Percentiles rank a stretch among this genome's conserved stretches.
Conservation (phyloP, 2,329 filamentous ascomycete species). For the Chrysoporthe cubensis region DNA sequence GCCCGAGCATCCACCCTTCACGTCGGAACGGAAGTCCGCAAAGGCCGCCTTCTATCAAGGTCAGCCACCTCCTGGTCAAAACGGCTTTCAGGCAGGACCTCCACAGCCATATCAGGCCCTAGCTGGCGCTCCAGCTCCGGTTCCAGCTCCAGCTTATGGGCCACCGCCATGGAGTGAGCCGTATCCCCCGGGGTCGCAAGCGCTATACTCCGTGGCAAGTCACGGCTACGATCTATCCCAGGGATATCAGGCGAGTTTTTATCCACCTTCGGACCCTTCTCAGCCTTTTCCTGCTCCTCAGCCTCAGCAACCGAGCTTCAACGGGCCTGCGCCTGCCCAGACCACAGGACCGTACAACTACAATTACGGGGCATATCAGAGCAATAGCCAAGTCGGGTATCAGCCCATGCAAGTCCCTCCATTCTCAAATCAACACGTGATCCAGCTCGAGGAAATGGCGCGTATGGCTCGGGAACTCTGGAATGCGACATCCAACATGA, state of each 20-base stretch:
- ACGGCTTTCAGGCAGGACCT: conserved; percentile 26
- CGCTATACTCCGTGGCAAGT: conserved; percentile 32
- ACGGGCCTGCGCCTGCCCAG: conserved; percentile 26
- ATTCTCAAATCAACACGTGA: conserved; percentile 48
- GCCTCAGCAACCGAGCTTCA: conserved; percentile 27
- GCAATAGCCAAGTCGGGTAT: conserved; percentile 29
- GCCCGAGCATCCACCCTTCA: conserved; percentile 76
- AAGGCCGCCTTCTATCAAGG: conserved; percentile 33
- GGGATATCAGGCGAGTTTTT: conserved; percentile 27
- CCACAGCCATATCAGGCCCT: conserved; percentile 33
- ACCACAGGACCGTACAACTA: conserved; percentile 31
- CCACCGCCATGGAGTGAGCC: conserved; percentile 39
- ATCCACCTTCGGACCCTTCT: conserved; percentile 31
- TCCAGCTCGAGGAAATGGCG: conserved; percentile 57
- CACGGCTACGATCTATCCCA: conserved; percentile 3
- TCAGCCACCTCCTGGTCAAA: conserved; percentile 24
- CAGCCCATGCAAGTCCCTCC: conserved; percentile 33
- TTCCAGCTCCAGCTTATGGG: conserved; percentile 38
- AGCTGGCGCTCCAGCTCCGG: conserved; percentile 30
- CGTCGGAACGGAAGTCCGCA: conserved; percentile 56
- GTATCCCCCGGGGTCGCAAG: conserved; percentile 35
- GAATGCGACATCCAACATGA: conserved; percentile 62
- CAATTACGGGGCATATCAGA: conserved; percentile 33
- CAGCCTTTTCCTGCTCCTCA: conserved; percentile 35
- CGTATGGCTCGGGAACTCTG: conserved; percentile 64